A percentile compares a stretch with the other conserved stretches of the same genome.
Conservation (phyloP, 192 early-diverging fungal genomes). For the Coemansia pectinata region DNA sequence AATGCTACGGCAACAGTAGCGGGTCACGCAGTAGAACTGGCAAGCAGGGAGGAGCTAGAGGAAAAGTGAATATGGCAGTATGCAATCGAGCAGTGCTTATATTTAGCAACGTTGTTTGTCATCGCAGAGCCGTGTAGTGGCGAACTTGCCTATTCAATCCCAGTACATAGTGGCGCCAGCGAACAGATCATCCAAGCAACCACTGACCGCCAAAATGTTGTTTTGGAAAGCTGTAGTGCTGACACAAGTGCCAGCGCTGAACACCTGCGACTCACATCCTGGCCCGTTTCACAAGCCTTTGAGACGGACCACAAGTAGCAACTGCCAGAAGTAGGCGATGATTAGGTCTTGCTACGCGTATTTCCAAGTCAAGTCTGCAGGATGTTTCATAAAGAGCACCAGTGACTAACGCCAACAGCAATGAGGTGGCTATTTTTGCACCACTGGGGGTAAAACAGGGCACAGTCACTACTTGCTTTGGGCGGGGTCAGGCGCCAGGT, state of each 20-base stretch:
- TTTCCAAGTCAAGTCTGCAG: neutral
- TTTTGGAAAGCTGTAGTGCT: neutral
- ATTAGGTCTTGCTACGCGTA: neutral
- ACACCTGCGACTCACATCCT: neutral
- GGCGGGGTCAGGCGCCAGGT: neutral
- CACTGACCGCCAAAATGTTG: neutral
- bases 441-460: neutral
- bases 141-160: neutral
- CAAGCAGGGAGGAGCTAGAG: neutral
- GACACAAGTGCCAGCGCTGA: neutral
- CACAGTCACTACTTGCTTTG: neutral
- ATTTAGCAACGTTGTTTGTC: conserved; percentile 1
- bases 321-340: neutral
- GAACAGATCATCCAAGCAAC: neutral
- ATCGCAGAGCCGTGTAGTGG: neutral
- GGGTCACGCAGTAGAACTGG: neutral
- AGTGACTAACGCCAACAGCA: neutral
- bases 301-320: neutral
- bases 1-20: neutral
- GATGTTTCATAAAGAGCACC: neutral
- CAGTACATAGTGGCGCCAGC: neutral
- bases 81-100: neutral
- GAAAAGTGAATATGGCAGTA: neutral
- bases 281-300: neutral
- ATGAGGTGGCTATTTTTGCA: conserved; percentile 4